A percentile compares a stretch with the other conserved stretches of the same genome.
Conservation (phyloP, 331 rosid species). For the Spiraea crenata region DNA sequence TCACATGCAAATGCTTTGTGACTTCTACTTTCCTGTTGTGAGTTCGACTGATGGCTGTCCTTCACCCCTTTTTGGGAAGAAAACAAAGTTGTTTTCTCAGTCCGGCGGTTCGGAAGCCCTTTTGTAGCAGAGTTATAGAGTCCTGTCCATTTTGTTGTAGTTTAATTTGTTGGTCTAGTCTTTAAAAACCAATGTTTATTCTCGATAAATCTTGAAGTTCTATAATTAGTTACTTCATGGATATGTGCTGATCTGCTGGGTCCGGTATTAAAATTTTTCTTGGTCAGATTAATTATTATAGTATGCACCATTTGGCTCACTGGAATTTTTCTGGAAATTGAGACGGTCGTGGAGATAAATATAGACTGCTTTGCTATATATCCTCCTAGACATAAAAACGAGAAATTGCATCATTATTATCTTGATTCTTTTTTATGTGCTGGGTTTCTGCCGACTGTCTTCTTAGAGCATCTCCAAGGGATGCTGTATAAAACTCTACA, state of each 20-base stretch:
- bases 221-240: slow-evolving; percentile 8
- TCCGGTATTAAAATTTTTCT: slow-evolving; percentile 1
- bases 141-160: slow-evolving; percentile 44
- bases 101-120: slow-evolving; percentile 29
- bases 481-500: no score
- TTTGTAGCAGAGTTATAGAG: slow-evolving; percentile 40
- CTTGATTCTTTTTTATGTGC: no score
- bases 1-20: slow-evolving; percentile 8
- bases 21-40: slow-evolving; percentile 14
- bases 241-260: slow-evolving; percentile 12
- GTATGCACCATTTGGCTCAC: not conserved
- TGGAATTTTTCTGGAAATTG: not conserved
- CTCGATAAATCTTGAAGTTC: slow-evolving; percentile 26
- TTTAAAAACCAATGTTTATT: slow-evolving; percentile 21
- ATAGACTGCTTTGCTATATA: no score
- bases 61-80: slow-evolving; percentile 19
- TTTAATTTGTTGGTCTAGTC: slow-evolving; percentile 32
- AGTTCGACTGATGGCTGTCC: slow-evolving; percentile 16
- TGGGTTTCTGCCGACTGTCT: no score
- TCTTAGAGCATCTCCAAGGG: no score
- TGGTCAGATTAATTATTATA: not conserved
- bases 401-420: no score
- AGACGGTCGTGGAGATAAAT: no score
- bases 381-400: no score
- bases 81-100: slow-evolving; percentile 20